Evolutionary conservation across 1,139 yeast species (phyloP).

Genomic region (Blastobotrys petasosporus): DNA sequence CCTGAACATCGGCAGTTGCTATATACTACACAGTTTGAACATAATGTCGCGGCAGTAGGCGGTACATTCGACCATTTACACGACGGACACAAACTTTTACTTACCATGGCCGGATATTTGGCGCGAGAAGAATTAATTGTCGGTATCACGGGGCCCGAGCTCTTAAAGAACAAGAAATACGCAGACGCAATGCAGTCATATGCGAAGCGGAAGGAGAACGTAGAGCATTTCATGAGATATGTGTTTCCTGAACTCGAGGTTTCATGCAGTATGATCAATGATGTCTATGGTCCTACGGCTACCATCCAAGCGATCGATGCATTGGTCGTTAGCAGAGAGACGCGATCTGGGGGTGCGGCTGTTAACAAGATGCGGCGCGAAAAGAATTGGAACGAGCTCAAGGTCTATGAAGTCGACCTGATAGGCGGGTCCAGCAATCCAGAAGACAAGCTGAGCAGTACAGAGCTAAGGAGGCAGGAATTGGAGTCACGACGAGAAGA

Average conservation of each 20-base stretch:
- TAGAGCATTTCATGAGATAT: constrained; percentile 44
- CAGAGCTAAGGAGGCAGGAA: constrained; percentile 43
- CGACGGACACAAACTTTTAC: constrained; percentile 85
- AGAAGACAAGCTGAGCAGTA: constrained; percentile 79
- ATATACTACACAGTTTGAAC: constrained; percentile 12
- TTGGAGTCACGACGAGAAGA: constrained; percentile 17
- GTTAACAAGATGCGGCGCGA: constrained; percentile 61
- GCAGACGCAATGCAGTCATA: constrained; percentile 60
- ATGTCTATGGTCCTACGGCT: constrained; percentile 94
- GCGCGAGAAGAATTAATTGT: constrained; percentile 53
- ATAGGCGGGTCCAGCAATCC: constrained; percentile 52
- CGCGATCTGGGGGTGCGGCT: constrained; percentile 64
- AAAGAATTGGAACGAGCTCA: constrained; percentile 49
- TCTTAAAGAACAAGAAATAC: constrained; percentile 69
- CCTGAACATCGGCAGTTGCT: constrained; percentile 7
- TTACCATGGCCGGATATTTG: constrained; percentile 66
- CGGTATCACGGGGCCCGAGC: constrained; percentile 78
- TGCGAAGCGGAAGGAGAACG: constrained; percentile 44
- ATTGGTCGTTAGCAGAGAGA: constrained; percentile 74
- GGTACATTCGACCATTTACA: constrained; percentile 98
- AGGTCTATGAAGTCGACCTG: constrained; percentile 59
- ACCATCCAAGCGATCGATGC: constrained; percentile 68
- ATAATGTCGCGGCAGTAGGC: constrained; percentile 48
- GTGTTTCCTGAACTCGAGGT: constrained; percentile 42
- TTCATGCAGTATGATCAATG: constrained; percentile 59